These are phyloP conservation scores for Pezicula neosporulosa DNA, from an alignment of 2,329 filamentous ascomycete species.

Conservation along the genomic window DNA sequence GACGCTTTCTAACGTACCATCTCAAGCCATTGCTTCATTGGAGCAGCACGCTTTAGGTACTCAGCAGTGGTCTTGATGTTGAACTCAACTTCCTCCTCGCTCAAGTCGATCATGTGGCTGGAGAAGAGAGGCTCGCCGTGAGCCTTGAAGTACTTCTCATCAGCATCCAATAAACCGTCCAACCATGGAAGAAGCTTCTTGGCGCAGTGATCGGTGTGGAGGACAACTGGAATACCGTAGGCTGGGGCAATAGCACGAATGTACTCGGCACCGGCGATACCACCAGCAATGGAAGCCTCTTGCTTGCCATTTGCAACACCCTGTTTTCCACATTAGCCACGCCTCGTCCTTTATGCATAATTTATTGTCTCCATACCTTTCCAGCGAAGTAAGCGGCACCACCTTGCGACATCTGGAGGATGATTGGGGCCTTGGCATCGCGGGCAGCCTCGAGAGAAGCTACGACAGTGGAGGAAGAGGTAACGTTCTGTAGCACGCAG, in stretches of 20 bases:
- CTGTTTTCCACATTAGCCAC: conserved; percentile 30
- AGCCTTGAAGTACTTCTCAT: conserved; percentile 93
- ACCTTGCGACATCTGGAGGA: conserved; percentile 91
- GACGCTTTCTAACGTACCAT: conserved; percentile 60
- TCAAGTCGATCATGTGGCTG: conserved; percentile 98
- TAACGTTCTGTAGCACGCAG: conserved; percentile 66
- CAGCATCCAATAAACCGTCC: conserved; percentile 90
- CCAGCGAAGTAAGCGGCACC: conserved; percentile 91
- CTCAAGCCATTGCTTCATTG: conserved; percentile 99
- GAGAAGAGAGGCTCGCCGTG: conserved; percentile 91
- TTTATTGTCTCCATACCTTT: conserved; percentile 51
- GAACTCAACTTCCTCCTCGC: conserved; percentile 83
- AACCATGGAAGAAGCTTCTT: conserved; percentile 99
- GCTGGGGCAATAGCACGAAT: conserved; percentile 81
- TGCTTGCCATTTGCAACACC: conserved; percentile 81
- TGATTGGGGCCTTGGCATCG: conserved; percentile 85
- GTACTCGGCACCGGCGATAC: conserved; percentile 88
- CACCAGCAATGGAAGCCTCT: conserved; percentile 82
- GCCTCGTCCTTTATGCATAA: background rate
- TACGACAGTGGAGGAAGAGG: conserved; percentile 84
- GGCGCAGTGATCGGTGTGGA: conserved; percentile 98
- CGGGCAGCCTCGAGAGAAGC: conserved; percentile 91
- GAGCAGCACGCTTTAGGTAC: conserved; percentile 90
- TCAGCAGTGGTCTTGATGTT: conserved; percentile 90
- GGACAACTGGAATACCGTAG: conserved; percentile 87